phyloP scores from a whole-genome alignment of 2,329 filamentous ascomycete genomes.

The Colletotrichum trifolii region DNA sequence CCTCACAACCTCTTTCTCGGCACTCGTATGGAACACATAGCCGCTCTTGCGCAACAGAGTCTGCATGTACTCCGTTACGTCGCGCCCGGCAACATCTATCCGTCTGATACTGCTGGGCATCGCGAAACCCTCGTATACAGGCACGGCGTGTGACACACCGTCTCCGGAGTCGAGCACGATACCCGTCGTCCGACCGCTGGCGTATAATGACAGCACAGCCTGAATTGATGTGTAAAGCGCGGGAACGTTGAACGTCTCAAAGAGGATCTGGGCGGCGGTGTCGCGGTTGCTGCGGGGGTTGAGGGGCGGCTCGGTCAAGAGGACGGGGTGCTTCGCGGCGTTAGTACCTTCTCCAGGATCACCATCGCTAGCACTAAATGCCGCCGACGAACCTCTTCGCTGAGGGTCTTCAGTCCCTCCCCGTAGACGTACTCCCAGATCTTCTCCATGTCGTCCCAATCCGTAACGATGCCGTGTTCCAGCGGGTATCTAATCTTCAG shows the following conservation, averaged over 20 bases:
- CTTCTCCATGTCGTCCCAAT: conserved; percentile 99
- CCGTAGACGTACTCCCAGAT: conserved; percentile 99
- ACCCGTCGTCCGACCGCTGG: conserved; percentile 93
- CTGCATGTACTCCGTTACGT: conserved; percentile 96
- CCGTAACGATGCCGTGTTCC: conserved; percentile 97
- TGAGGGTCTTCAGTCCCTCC: conserved; percentile 94
- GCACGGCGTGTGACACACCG: conserved; percentile 95
- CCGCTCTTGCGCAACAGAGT: conserved; percentile 90
- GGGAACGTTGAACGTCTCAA: conserved; percentile 98
- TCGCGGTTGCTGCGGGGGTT: conserved; percentile 97
- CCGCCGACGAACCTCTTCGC: conserved; percentile 79
- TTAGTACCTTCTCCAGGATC: conserved; percentile 33
- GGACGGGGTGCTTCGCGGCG: conserved; percentile 80
- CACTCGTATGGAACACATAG: conserved; percentile 95
- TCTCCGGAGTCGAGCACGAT: conserved; percentile 96
- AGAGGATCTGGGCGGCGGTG: conserved; percentile 95
- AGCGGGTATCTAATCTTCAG: conserved; percentile 96
- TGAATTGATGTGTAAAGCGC: conserved; percentile 97
- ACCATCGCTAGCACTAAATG: neutral
- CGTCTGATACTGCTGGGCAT: conserved; percentile 95
- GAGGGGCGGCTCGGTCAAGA: conserved; percentile 93
- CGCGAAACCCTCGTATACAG: conserved; percentile 97
- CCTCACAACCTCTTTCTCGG: conserved; percentile 98
- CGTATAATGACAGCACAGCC: conserved; percentile 94
- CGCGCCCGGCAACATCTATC: conserved; percentile 95